Conservation (phyloP, 164 flowering plant species). For the Paratinospora sagittata region DNA sequence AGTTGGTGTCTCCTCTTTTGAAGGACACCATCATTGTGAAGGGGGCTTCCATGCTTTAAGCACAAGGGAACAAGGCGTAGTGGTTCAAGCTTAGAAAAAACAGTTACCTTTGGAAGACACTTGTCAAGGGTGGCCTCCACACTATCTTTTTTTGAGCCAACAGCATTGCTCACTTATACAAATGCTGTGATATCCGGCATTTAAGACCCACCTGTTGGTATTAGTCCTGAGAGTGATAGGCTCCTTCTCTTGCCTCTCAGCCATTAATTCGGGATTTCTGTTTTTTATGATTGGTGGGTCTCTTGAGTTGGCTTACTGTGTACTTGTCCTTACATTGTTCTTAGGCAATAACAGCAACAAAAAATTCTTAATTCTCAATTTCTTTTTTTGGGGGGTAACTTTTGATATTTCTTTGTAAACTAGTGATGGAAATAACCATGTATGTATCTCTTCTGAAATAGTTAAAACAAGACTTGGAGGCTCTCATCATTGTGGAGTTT, state of each 20-base stretch:
- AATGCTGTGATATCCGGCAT: conserved; percentile 27
- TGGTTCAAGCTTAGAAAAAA: not conserved
- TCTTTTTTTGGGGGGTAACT: not conserved
- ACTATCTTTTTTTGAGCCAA: not conserved
- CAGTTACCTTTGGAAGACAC: not conserved
- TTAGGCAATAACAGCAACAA: not conserved
- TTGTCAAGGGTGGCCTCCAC: not conserved
- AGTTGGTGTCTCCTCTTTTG: conserved; percentile 4
- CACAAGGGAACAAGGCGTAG: conserved; percentile 12
- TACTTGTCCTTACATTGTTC: not conserved
- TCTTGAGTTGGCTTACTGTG: not conserved
- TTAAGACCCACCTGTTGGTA: conserved; percentile 16
- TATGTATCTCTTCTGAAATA: not conserved
- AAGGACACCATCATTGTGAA: conserved; percentile 20
- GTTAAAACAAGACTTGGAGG: too few species aligned
- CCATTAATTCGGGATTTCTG: not conserved
- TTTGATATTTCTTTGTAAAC: too few species aligned
- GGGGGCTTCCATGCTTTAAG: conserved; percentile 18
- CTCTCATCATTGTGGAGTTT: too few species aligned
- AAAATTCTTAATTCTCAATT: not conserved
- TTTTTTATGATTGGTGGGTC: conserved; percentile 31
- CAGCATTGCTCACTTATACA: conserved; percentile 4
- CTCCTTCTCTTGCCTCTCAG: conserved; percentile 7
- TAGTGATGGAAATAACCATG: too few species aligned
- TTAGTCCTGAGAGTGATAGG: not conserved